Conservation (phyloP, 2,329 filamentous ascomycete species). For the Sarocladium oryzae region DNA sequence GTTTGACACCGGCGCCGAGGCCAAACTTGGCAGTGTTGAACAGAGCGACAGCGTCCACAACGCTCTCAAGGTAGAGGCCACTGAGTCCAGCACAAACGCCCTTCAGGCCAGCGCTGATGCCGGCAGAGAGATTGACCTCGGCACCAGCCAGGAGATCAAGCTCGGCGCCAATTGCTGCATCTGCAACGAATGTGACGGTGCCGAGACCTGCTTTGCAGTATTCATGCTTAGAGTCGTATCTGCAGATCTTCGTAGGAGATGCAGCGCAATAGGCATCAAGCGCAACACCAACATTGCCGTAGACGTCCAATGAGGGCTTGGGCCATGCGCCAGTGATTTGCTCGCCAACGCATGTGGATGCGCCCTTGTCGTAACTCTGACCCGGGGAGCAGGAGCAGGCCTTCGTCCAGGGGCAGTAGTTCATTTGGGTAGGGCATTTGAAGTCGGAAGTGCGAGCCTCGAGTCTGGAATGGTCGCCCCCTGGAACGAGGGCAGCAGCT, state of each 20-base stretch:
- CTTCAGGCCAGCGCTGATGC: constrained; percentile 25
- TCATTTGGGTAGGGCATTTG: constrained; percentile 26
- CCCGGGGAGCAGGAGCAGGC: constrained; percentile 38
- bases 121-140: constrained; percentile 18
- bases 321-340: constrained; percentile 26
- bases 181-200: constrained; percentile 28
- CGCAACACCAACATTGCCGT: constrained; percentile 16
- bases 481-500: neutral
- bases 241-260: constrained; percentile 28
- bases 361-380: constrained; percentile 29
- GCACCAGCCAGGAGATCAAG: constrained; percentile 16
- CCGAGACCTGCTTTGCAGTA: constrained; percentile 29
- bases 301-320: constrained; percentile 15
- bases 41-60: constrained; percentile 25
- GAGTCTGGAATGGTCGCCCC: neutral
- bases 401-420: constrained; percentile 31
- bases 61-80: constrained; percentile 9
- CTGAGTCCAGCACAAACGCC: constrained; percentile 15
- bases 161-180: constrained; percentile 22
- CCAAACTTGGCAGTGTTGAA: constrained; percentile 31
- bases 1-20: constrained; percentile 19
- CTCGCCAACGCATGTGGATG: constrained; percentile 21
- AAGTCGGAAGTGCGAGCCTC: constrained; percentile 4
- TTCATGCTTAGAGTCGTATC: constrained; percentile 25
- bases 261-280: constrained; percentile 27